Evolutionary conservation across 805 yeast species (phyloP).

Genomic region (Saccharomycopsis olivae): DNA sequence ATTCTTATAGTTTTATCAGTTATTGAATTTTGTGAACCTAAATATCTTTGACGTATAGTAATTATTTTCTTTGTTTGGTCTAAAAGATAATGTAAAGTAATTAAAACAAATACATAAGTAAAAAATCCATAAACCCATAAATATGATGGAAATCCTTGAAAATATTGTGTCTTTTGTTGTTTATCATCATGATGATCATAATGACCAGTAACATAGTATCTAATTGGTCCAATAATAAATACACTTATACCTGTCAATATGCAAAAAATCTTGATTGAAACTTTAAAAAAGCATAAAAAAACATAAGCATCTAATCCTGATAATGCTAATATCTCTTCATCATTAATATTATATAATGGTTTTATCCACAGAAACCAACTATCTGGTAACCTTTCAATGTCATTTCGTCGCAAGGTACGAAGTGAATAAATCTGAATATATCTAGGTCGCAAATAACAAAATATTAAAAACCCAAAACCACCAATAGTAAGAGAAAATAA

Average conservation of each 20-base stretch:
- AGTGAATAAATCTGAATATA: conserved; percentile 52
- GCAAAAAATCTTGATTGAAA: conserved; percentile 51
- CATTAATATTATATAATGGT: conserved; percentile 34
- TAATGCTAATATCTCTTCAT: conserved; percentile 41
- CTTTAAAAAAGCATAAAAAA: conserved; percentile 79
- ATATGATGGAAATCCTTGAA: conserved; percentile 28
- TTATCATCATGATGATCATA: conserved; percentile 27
- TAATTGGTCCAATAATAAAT: conserved; percentile 39
- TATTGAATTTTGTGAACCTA: conserved; percentile 49
- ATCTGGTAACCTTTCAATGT: conserved; percentile 35
- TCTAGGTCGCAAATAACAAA: conserved; percentile 40
- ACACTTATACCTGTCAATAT: conserved; percentile 37
- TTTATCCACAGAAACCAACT: conserved; percentile 45
- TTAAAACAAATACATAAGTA: conserved; percentile 42
- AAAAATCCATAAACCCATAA: conserved; percentile 44
- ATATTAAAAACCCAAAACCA: conserved; percentile 32
- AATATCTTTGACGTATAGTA: conserved; percentile 42
- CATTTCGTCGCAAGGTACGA: conserved; percentile 37
- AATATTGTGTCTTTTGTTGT: background rate
- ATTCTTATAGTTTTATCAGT: conserved; percentile 49
- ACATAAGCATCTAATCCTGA: conserved; percentile 91
- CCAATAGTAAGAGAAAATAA: conserved; percentile 40
- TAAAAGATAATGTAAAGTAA: conserved; percentile 36
- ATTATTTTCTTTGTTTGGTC: conserved; percentile 39
- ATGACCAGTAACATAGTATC: conserved; percentile 42